These are phyloP conservation scores for Fomitopsis palustris DNA, from an alignment of 1,284 basidiomycete genomes.

Conservation along the genomic window DNA sequence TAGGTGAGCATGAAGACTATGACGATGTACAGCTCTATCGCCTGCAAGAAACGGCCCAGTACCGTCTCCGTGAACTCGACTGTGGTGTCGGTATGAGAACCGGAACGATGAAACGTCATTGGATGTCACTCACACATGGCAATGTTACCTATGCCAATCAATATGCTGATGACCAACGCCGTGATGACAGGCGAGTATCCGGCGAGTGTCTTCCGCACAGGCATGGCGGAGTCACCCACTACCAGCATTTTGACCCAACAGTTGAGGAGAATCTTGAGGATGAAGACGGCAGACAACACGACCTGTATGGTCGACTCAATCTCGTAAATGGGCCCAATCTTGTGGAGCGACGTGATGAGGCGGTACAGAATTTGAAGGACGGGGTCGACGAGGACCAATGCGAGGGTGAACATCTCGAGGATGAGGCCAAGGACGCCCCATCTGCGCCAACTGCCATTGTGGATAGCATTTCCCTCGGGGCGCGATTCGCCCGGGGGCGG, in stretches of 20 bases:
- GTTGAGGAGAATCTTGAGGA: conserved; percentile 62
- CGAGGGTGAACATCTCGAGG: conserved; percentile 49
- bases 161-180: conserved; percentile 49
- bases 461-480: conserved; percentile 25
- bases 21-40: conserved; percentile 60
- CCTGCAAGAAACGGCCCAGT: conserved; percentile 68
- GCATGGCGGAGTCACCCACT: conserved; percentile 25
- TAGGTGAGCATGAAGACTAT: conserved; percentile 54
- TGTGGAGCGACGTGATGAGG: conserved; percentile 37
- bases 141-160: conserved; percentile 54
- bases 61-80: conserved; percentile 67
- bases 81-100: conserved; percentile 24
- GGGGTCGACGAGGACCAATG: conserved; percentile 41
- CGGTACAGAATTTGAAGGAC: conserved; percentile 66
- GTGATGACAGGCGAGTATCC: conserved; percentile 50
- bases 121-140: conserved; percentile 49
- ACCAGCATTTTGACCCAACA: conserved; percentile 35
- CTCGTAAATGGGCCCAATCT: conserved; percentile 51
- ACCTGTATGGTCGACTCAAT: conserved; percentile 57
- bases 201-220: conserved; percentile 42
- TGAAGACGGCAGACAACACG: conserved; percentile 51
- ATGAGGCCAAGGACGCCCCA: conserved; percentile 55
- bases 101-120: neutral
- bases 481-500: conserved; percentile 44
- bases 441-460: conserved; percentile 60